Evolutionary conservation across 306 rosid species (phyloP), one percentile per base, ranked within the genome.

Genomic region (Geum urbanum): DNA sequence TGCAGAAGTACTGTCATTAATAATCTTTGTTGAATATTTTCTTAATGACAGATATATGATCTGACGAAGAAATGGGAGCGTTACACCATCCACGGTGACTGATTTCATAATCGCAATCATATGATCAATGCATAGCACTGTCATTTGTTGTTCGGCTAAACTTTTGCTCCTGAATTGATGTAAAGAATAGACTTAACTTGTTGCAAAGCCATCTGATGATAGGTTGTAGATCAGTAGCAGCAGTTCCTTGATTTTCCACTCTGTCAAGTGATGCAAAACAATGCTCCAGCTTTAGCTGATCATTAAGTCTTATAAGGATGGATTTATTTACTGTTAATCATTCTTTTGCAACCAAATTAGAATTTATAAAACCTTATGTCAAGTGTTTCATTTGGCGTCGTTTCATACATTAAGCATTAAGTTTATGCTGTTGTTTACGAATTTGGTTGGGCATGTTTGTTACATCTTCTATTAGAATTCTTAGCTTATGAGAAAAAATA

Each of bases 11-110:
- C 41, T 56, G 62, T 11, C 10, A 14, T 54, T 24, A 6, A 20
- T 54, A 54, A 8, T 57, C 40, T 24, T 24, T 57, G n/a, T 57
- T 57, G 18, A 57, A 5, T 24, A 9, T 2, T 60, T 53, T 5
- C n/a, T 1, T 39, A 15, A 7, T 64, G 66, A 50, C 78, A 78
- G 82, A 78, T 78, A 22, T 78, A 78, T 52, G 82, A 78, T 61
- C 74, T 78, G 20, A 78, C 82, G n/a, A 78, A 24, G 78, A 78
- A 78, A 68, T 78, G 82, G 82, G 82, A 78, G 70, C 78, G 82
- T 4, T 78, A 78, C 54, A 78, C 82, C 10, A 78, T 78, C 69
- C 78, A 73, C 2, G 82, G 82, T 48, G 82, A 78, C 82, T 78
- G 78, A 78, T 66, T 7, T 5, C 22, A 5, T 3, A 22, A 14